Evolutionary conservation across 805 yeast genomes (phyloP), one percentile per base, ranked within the genome.

Genomic region (Ogataea corticis): DNA sequence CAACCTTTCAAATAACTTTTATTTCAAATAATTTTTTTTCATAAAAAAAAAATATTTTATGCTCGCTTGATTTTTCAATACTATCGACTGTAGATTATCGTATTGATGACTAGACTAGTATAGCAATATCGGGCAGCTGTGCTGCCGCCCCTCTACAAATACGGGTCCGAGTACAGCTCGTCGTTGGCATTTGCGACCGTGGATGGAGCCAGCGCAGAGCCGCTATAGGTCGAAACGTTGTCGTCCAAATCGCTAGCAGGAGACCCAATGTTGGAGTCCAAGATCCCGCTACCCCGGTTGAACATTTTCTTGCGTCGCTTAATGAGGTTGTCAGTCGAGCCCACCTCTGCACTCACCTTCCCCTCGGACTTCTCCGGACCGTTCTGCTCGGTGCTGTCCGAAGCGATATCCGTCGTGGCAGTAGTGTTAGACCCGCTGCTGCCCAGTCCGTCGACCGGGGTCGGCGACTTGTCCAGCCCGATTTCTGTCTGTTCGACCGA

Each of bases 201-300:
- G 23, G 50, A 29, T 6, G 69, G 69, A 2, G 60, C 60, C 25
- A 50, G 44, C 1, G 63, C 62, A 5, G 61, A 45, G 2, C 55
- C 52, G 19, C 68, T 62, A 41, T 63, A 60, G 2, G 62, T 55
- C 2, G 69, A 65, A 9, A 48, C 49, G 42, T 60, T 53, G 45
- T 65, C 70, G 45, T 66, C 70, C 14, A 49, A 45, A 30, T 53
- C 59, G 25, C 68, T 66, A 23, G 51, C 40, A 3, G 68, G 66
- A 4, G 68, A 65, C 0, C 58, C 67, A 16, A 57, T 38, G 16
- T 58, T 56, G 1, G 68, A 62, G 19, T 56, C 60, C 17, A 48
- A 31, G 12, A 45, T 21, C 25, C 25, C 29, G 15, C 28, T 43
- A 10, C 35, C 34, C 35, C 39, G 45, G 13, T 46, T 31, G 13